These are phyloP conservation scores for Byssochlamys sp. DNA, from an alignment of 2,329 filamentous ascomycete species.

Conservation along the genomic window DNA sequence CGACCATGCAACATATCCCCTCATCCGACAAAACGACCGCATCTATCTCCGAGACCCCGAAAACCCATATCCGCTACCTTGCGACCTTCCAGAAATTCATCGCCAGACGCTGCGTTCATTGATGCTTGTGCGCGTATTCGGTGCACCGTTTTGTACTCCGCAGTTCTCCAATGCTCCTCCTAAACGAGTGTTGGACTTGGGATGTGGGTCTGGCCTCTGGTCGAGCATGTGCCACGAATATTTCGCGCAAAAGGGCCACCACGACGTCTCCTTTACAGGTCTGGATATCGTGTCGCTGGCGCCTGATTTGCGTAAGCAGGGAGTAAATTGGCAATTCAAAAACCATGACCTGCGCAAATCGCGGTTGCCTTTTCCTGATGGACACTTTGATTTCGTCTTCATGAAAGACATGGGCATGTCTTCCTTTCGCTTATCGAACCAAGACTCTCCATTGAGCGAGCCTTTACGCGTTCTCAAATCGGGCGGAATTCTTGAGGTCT, in stretches of 20 bases:
- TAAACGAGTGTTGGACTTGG: constrained; percentile 70
- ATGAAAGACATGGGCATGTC: constrained; percentile 71
- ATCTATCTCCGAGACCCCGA: constrained; percentile 68
- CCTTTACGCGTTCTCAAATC: constrained; percentile 65
- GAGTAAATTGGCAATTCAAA: constrained; percentile 80
- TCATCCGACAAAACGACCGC: constrained; percentile 66
- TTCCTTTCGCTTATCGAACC: constrained; percentile 47
- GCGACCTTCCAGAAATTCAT: constrained; percentile 78
- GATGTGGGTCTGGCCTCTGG: constrained; percentile 83
- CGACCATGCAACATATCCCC: constrained; percentile 43
- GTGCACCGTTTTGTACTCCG: constrained; percentile 66
- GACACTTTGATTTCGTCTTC: constrained; percentile 79
- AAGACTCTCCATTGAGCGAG: constrained; percentile 56
- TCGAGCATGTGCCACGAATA: constrained; percentile 77
- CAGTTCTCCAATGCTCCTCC: constrained; percentile 58
- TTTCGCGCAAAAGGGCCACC: constrained; percentile 59
- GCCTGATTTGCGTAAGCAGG: constrained; percentile 54
- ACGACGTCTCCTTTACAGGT: constrained; percentile 67
- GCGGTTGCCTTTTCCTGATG: constrained; percentile 68
- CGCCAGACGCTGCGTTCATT: constrained; percentile 77
- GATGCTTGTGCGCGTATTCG: constrained; percentile 70
- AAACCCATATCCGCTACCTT: constrained; percentile 72
- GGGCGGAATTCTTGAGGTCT: constrained; percentile 73
- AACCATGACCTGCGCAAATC: constrained; percentile 71
- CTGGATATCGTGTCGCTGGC: constrained; percentile 70